Conservation (phyloP, 257 asterid genomes). For the Nicotiana tomentosiformis region DNA sequence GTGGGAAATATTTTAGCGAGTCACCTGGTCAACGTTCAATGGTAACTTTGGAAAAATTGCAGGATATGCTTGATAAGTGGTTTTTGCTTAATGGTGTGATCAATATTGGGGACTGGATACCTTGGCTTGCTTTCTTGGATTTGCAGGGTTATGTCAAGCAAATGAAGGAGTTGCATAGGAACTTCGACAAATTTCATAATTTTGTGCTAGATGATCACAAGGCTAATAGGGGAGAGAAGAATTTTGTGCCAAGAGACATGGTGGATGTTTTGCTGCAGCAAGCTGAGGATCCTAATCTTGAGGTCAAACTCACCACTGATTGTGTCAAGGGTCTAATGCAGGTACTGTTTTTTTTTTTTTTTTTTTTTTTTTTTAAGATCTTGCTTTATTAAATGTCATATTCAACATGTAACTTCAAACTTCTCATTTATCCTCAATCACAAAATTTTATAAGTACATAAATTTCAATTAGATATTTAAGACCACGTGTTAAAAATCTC, state of each 20-base stretch:
- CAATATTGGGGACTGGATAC: slow-evolving; percentile 47
- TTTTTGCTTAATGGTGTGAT: slow-evolving; percentile 25
- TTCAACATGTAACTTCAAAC: not conserved
- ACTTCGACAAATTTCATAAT: slow-evolving; percentile 26
- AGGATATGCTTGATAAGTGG: slow-evolving; percentile 34
- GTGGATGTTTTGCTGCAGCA: slow-evolving; percentile 24
- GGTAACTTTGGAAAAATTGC: slow-evolving; percentile 13
- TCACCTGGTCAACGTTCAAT: not conserved
- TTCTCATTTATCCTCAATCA: slow-evolving; percentile 25
- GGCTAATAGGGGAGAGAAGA: slow-evolving; percentile 7
- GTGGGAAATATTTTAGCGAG: slow-evolving; percentile 18
- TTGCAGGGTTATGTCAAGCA: slow-evolving; percentile 34
- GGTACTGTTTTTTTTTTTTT: not conserved
- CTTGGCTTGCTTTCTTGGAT: slow-evolving; percentile 37
- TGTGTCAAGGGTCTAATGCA: slow-evolving; percentile 31
- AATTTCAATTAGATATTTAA: too few relatives aligned
- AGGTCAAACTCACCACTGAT: slow-evolving; percentile 24
- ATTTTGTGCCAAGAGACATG: slow-evolving; percentile 11
- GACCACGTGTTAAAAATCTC: too few relatives aligned
- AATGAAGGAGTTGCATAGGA: slow-evolving; percentile 31
- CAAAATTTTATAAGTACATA: too few relatives aligned
- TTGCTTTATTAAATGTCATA: too few relatives aligned
- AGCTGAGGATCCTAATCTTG: slow-evolving; percentile 31
- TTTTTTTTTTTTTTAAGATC: too few relatives aligned
- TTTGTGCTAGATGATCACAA: slow-evolving; percentile 33